Conservation (phyloP, 768 basidiomycete genomes). For the Russula foetens region DNA sequence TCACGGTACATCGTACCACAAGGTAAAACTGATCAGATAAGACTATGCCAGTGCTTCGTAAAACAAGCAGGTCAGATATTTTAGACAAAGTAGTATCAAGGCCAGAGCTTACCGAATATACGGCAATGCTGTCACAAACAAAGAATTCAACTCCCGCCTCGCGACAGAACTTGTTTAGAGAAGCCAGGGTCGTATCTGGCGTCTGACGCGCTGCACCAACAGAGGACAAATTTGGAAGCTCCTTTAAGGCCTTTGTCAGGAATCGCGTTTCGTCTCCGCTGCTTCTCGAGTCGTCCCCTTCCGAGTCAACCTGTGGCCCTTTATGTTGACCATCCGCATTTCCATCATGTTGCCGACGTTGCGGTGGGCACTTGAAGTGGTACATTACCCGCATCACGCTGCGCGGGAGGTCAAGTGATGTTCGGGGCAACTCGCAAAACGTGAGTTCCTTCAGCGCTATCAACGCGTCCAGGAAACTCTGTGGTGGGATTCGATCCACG, state of each 20-base stretch:
- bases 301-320: background rate
- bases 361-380: background rate
- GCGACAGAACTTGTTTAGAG: constrained; percentile 9
- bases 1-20: background rate
- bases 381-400: background rate
- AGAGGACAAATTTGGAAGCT: constrained; percentile 5
- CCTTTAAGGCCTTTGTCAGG: constrained; percentile 3
- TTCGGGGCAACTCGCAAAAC: constrained; percentile 2
- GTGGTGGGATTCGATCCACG: constrained; percentile 6
- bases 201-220: background rate
- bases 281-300: background rate
- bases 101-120: constrained; percentile 6
- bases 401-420: background rate
- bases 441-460: constrained; percentile 4
- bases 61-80: background rate
- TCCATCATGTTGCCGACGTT: background rate
- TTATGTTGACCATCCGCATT: background rate
- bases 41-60: constrained; percentile 7
- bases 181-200: background rate
- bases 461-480: constrained; percentile 9
- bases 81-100: background rate
- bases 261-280: background rate
- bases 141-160: constrained; percentile 4
- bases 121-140: background rate
- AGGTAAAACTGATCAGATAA: background rate